These are phyloP conservation scores for Bassia scoparia DNA, from an alignment of 148 eudicot genomes.

Conservation along the genomic window DNA sequence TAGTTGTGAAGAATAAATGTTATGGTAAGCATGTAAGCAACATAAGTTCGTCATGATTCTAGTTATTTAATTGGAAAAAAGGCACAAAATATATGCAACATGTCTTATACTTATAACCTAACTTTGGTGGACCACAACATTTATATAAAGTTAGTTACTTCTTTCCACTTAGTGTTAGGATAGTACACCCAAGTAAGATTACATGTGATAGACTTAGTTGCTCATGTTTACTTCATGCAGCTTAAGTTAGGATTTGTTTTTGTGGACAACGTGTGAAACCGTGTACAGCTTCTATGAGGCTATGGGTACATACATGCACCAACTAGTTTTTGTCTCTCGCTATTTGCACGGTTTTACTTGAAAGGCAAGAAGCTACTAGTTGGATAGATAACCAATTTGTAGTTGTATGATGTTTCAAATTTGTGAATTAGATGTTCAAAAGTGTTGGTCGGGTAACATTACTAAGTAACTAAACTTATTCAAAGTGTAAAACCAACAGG, in stretches of 20 bases:
- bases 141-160: neutral
- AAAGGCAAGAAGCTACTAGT: no score
- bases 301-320: no score
- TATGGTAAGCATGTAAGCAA: conserved; percentile 20
- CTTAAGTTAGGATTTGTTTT: neutral
- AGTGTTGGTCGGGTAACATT: no score
- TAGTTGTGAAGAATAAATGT: conserved; percentile 3
- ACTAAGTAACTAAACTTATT: no score
- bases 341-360: no score
- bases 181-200: neutral
- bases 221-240: neutral
- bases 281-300: no score
- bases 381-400: no score
- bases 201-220: neutral
- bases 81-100: neutral
- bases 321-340: no score
- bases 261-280: no score
- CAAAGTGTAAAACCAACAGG: no score
- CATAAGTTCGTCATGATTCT: neutral
- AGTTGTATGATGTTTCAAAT: no score
- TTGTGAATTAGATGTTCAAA: no score
- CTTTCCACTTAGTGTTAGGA: neutral
- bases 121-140: neutral
- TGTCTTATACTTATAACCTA: neutral
- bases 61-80: neutral